Evolutionary conservation across 805 yeast species (phyloP).

Genomic region (Yarrowia sp.): DNA sequence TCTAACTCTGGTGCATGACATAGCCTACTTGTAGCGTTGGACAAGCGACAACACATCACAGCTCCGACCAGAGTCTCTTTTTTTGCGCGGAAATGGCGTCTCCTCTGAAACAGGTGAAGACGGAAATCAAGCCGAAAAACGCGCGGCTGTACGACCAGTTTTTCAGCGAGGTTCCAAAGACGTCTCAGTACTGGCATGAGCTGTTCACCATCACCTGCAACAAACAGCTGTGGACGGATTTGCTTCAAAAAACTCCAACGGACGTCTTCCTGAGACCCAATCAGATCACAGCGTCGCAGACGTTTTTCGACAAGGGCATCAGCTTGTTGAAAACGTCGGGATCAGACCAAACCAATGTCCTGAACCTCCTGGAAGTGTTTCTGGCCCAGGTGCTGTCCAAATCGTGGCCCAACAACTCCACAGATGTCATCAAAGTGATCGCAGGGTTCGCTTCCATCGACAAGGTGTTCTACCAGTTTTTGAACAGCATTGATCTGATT

Average conservation of each 20-base stretch:
- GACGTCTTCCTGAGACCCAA: conserved; percentile 7
- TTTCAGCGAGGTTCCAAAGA: conserved; percentile 1
- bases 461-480: conserved; percentile 46
- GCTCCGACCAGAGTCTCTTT: not conserved
- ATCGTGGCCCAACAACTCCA: conserved; percentile 45
- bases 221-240: conserved; percentile 39
- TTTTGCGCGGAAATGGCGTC: conserved; percentile 11
- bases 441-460: conserved; percentile 51
- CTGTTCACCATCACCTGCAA: conserved; percentile 35
- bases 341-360: conserved; percentile 42
- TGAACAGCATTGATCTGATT: conserved; percentile 45
- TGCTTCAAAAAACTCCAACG: conserved; percentile 10
- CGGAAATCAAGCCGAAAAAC: conserved; percentile 31
- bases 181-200: conserved; percentile 33
- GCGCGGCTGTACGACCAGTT: conserved; percentile 28
- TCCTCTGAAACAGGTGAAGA: conserved; percentile 29
- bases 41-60: conserved; percentile 11
- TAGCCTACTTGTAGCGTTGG: too few species aligned
- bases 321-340: conserved; percentile 42
- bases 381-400: conserved; percentile 47
- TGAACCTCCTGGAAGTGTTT: conserved; percentile 45
- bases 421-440: conserved; percentile 49
- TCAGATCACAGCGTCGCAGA: conserved; percentile 40
- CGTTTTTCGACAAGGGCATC: conserved; percentile 45
- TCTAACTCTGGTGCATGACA: not conserved